A percentile compares a stretch with the other conserved stretches of the same genome.
Conservation (phyloP, 169 alveolate genomes). For the Cyclospora cayetanensis region DNA sequence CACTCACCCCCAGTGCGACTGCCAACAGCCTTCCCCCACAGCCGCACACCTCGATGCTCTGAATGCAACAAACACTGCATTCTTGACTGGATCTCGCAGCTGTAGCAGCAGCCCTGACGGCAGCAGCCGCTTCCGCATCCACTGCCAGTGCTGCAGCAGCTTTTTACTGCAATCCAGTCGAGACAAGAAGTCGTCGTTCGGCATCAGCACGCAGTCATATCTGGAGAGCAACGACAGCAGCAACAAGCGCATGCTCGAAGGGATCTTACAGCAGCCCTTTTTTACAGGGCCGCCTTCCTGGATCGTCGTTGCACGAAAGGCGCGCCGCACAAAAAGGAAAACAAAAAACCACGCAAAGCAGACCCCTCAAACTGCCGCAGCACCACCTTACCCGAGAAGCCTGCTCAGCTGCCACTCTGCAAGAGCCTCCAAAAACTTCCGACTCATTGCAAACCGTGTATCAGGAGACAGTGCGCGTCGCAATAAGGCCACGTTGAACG, state of each 20-base stretch:
- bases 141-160: conserved; percentile 34
- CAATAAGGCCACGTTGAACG: background rate
- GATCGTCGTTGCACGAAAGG: no score
- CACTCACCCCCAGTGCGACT: background rate
- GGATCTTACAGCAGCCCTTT: background rate
- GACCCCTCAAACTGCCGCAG: background rate
- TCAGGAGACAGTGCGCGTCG: background rate
- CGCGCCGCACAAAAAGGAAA: background rate
- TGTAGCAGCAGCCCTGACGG: conserved; percentile 38
- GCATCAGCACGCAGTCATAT: conserved; percentile 18
- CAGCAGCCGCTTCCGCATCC: background rate
- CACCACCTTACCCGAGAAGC: background rate
- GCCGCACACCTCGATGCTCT: conserved; percentile 22
- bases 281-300: no score
- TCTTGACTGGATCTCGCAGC: conserved; percentile 1
- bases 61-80: background rate
- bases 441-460: background rate
- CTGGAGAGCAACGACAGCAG: conserved; percentile 9
- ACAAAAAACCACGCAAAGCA: background rate
- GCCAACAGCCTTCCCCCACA: background rate
- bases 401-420: conserved; percentile 36
- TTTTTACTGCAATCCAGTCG: background rate
- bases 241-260: background rate
- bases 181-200: background rate
- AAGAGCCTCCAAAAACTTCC: background rate